A percentile compares a stretch with the other conserved stretches of the same genome.
Conservation (phyloP, 495 filamentous ascomycete species). For the Penicillium bovifimosum region DNA sequence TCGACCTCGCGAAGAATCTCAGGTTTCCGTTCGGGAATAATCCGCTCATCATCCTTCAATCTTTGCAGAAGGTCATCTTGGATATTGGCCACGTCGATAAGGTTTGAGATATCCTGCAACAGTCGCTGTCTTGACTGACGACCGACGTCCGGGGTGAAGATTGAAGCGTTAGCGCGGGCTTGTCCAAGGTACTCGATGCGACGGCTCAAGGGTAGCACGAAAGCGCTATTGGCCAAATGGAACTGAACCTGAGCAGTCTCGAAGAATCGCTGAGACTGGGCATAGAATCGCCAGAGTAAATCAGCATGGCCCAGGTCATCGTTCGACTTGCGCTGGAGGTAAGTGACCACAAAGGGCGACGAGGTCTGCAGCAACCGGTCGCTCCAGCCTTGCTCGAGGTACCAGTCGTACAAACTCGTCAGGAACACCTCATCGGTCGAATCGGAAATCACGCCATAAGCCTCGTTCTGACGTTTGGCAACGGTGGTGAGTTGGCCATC, state of each 20-base stretch:
- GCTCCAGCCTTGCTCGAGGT: constrained; percentile 71
- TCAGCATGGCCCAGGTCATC: constrained; percentile 72
- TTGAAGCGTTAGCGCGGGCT: constrained; percentile 81
- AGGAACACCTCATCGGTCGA: constrained; percentile 91
- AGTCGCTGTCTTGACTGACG: constrained; percentile 72
- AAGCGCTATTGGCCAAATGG: constrained; percentile 74
- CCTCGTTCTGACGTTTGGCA: constrained; percentile 75
- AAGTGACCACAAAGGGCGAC: constrained; percentile 80
- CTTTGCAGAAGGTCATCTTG: constrained; percentile 87
- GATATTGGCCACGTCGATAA: constrained; percentile 89
- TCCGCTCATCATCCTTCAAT: constrained; percentile 64
- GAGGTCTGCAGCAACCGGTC: constrained; percentile 79
- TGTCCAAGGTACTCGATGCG: constrained; percentile 84
- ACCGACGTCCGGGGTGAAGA: constrained; percentile 62
- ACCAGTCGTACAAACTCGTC: constrained; percentile 95
- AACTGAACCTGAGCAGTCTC: constrained; percentile 82
- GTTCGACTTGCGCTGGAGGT: constrained; percentile 66
- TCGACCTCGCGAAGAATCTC: constrained; percentile 63
- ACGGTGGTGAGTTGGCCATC: constrained; percentile 73
- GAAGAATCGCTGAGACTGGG: constrained; percentile 70
- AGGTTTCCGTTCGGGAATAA: constrained; percentile 51
- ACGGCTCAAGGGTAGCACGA: constrained; percentile 65
- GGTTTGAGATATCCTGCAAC: constrained; percentile 72
- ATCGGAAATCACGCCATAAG: constrained; percentile 76
- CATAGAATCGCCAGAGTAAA: constrained; percentile 87